Conservation (phyloP, 352 stramenopile genomes). For the Saprolegnia parasitica region DNA sequence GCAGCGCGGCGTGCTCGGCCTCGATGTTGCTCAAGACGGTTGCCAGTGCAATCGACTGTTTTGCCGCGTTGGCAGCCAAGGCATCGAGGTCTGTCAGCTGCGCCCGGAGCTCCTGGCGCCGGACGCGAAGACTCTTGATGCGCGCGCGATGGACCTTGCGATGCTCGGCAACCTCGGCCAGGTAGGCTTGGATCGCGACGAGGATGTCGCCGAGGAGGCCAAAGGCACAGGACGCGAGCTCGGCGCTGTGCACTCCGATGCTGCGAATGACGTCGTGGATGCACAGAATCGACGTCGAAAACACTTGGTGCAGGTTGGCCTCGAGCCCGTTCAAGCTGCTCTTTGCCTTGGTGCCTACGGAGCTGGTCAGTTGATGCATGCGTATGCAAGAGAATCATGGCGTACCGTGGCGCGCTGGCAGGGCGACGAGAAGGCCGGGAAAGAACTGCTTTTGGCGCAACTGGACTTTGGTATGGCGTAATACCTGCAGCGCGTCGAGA, state of each 20-base stretch:
- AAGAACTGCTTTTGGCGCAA: constrained; percentile 27
- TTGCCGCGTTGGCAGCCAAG: background rate
- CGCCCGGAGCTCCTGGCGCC: constrained; percentile 8
- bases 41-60: constrained; percentile 12
- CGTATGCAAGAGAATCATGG: too few relatives aligned
- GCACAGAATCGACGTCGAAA: constrained; percentile 16
- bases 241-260: constrained; percentile 19
- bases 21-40: constrained; percentile 17
- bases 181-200: constrained; percentile 18
- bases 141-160: constrained; percentile 6
- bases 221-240: constrained; percentile 13
- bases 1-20: constrained; percentile 4
- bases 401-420: background rate
- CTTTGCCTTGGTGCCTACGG: background rate
- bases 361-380: too few relatives aligned
- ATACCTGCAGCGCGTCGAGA: background rate
- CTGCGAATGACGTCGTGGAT: constrained; percentile 23
- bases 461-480: constrained; percentile 15
- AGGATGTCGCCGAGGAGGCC: constrained; percentile 22
- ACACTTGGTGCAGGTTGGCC: constrained; percentile 23
- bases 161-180: constrained; percentile 17
- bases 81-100: constrained; percentile 5
- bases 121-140: background rate
- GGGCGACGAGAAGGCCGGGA: background rate
- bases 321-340: background rate